phyloP scores from a whole-genome alignment of 768 basidiomycete species.

The Basidioascus undulatus region DNA sequence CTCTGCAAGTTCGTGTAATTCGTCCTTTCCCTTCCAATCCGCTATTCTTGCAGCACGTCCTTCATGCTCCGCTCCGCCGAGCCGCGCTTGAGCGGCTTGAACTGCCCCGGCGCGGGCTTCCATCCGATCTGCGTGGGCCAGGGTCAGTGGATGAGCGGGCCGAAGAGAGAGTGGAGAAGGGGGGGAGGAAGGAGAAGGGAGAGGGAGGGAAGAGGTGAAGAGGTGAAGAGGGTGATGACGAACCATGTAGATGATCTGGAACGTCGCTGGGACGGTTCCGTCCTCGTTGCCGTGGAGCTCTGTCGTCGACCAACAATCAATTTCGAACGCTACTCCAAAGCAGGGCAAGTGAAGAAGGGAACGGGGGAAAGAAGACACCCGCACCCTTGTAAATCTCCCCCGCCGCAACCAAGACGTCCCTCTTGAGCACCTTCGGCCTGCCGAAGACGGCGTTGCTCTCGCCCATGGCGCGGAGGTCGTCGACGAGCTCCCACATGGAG shows the following conservation, averaged over 20 bases:
- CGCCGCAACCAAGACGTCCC: slow-evolving; percentile 74
- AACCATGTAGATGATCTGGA: slow-evolving; percentile 86
- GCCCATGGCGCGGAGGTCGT: slow-evolving; percentile 89
- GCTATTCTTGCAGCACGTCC: slow-evolving; percentile 30
- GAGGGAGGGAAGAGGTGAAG: background rate
- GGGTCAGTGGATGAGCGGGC: background rate
- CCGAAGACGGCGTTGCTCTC: slow-evolving; percentile 79
- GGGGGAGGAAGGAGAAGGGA: background rate
- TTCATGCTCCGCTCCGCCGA: slow-evolving; percentile 35
- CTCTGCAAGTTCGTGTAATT: too few species aligned
- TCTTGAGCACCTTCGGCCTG: slow-evolving; percentile 44
- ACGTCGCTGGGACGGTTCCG: slow-evolving; percentile 74
- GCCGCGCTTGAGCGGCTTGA: slow-evolving; percentile 39
- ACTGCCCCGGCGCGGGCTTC: slow-evolving; percentile 47
- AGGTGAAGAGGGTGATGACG: slow-evolving; percentile 10
- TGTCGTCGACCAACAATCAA: too few species aligned
- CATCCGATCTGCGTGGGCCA: slow-evolving; percentile 39
- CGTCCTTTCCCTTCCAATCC: too few species aligned
- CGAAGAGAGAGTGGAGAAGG: background rate
- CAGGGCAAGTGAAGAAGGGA: background rate
- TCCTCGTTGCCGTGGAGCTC: slow-evolving; percentile 66
- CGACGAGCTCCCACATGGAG: slow-evolving; percentile 82
- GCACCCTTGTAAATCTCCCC: slow-evolving; percentile 79
- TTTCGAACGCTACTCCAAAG: background rate
- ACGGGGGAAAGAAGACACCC: background rate